Evolutionary conservation across 306 rosid species (phyloP), one percentile per base, ranked within the genome.

Genomic region (Vigna unguiculata): DNA sequence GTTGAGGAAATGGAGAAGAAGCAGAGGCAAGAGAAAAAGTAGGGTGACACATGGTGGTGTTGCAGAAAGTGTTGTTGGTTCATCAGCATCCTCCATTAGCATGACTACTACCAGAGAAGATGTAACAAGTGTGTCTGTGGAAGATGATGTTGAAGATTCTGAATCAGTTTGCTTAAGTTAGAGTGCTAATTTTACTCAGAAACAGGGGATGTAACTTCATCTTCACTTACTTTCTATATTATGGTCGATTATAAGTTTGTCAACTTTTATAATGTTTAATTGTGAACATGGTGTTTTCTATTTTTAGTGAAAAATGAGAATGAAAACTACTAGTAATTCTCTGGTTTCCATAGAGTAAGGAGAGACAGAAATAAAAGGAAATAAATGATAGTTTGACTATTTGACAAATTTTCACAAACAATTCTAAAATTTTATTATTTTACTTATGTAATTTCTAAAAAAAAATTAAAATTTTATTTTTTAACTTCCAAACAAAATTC

Each of bases 81-180:
- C 97, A 19, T 86, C 93, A 3, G 85, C 87, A 13, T 86, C 94
- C 1, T 81, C 84, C 62, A 78, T 80, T 20, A 86, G 85, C 70
- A 36, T 73, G 72, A 79, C 74, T 2, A 79, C 74, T 2, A 78
- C 81, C 1, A 83, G 88, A 88, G 91, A 90, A 45, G 93, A 90
- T 55, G 71, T 49, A 6, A 82, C 67, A 7, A 84, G 81, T 53
- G 36, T 51, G 17, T 84, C 47, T 36, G 73, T 77, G 14, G 96
- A 86, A 43, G 87, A 86, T 9, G 91, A 87, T 41, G 84, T 78
- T 17, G 93, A 83, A 53, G 99, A 92, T 76, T 86, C 90, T n/a
- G 97, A 88, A 80, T 92, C 92, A 1, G 91, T 80, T 52, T 78
- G 91, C 80, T 62, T 74, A 28, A 81, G 79, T 74, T 82, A 67